Percentiles rank a stretch among this genome's conserved stretches.
Evolutionary conservation across 2,329 filamentous ascomycete genomes (phyloP).

Genomic region (Aspergillus neoniger): DNA sequence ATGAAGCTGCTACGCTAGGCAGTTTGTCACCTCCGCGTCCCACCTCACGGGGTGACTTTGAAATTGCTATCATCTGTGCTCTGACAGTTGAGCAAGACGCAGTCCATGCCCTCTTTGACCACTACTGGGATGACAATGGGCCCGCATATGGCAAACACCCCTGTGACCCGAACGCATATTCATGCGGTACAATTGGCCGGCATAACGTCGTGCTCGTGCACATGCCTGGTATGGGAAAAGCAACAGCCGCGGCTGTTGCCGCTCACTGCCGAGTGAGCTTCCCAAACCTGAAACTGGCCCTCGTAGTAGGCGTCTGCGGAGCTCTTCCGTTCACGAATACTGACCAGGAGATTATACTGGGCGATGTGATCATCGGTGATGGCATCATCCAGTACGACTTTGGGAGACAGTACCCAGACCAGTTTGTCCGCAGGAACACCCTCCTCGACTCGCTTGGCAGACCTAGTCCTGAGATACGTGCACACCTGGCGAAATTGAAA

Average conservation of each 20-base stretch:
- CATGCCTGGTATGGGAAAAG: slow-evolving; percentile 21
- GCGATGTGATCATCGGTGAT: slow-evolving; percentile 28
- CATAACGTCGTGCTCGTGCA: slow-evolving; percentile 23
- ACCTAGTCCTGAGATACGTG: background rate
- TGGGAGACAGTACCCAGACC: background rate
- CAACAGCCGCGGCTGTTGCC: slow-evolving; percentile 23
- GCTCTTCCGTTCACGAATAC: slow-evolving; percentile 33
- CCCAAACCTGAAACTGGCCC: slow-evolving; percentile 31
- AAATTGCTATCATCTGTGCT: slow-evolving; percentile 36
- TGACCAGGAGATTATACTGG: slow-evolving; percentile 27
- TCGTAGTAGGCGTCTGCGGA: slow-evolving; percentile 48
- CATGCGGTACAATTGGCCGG: slow-evolving; percentile 16
- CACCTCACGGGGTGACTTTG: slow-evolving; percentile 17
- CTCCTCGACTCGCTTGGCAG: background rate
- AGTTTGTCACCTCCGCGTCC: no score
- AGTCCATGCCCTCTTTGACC: slow-evolving; percentile 25
- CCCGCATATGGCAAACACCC: slow-evolving; percentile 20
- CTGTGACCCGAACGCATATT: slow-evolving; percentile 20
- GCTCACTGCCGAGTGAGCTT: slow-evolving; percentile 39
- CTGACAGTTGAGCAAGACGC: slow-evolving; percentile 30
- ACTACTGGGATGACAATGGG: slow-evolving; percentile 24
- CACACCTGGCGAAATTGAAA: background rate
- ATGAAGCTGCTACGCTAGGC: background rate
- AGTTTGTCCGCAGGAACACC: background rate
- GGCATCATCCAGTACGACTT: background rate